A percentile compares a stretch with the other conserved stretches of the same genome.
phyloP scores from a whole-genome alignment of 2,329 filamentous ascomycete genomes.

The Blastomyces emzantsi region DNA sequence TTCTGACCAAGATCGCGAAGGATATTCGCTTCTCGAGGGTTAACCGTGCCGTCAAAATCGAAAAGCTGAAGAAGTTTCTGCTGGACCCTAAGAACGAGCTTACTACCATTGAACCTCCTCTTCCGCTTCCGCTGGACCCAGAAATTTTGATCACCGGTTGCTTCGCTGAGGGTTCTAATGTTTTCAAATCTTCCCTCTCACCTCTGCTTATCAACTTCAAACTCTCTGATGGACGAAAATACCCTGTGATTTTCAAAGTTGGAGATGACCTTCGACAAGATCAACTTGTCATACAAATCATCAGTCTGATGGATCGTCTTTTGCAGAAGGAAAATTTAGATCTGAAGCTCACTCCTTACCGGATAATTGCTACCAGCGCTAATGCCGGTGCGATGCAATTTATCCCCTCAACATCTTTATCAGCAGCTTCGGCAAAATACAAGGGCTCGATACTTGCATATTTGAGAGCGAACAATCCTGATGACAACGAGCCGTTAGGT shows the following conservation, averaged over 20 bases:
- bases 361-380: conserved; percentile 86
- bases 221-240: conserved; percentile 65
- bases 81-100: conserved; percentile 88
- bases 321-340: conserved; percentile 94
- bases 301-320: conserved; percentile 94
- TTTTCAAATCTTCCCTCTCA: conserved; percentile 92
- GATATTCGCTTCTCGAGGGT: conserved; percentile 77
- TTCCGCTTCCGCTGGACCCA: conserved; percentile 84
- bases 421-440: conserved; percentile 74
- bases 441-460: conserved; percentile 71
- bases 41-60: conserved; percentile 68
- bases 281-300: conserved; percentile 94
- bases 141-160: conserved; percentile 69
- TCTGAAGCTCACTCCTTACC: conserved; percentile 89
- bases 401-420: conserved; percentile 74
- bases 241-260: conserved; percentile 94
- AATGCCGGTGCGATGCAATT: conserved; percentile 90
- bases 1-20: conserved; percentile 79
- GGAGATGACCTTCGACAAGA: conserved; percentile 95
- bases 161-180: conserved; percentile 72
- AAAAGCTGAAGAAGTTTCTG: conserved; percentile 74
- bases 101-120: conserved; percentile 67
- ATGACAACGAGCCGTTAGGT: conserved; percentile 68
- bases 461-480: conserved; percentile 80
- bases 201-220: conserved; percentile 89